Base-by-base conservation (phyloP, 371 early-diverging fungal genomes). In the Rhizopus delemar region DNA sequence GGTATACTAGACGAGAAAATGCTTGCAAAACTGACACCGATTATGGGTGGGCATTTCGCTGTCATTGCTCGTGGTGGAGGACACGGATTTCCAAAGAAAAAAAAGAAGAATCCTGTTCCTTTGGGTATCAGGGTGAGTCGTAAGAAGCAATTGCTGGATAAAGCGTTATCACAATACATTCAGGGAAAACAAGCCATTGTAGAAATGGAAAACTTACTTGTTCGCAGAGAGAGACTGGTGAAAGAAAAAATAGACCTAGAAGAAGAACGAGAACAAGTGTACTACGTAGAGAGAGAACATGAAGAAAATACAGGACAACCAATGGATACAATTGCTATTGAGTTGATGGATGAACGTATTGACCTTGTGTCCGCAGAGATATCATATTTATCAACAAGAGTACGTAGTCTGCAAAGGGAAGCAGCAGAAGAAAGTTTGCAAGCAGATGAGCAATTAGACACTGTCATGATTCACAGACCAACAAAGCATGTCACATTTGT, bases 351-450 rank as follows among this genome's bases (percentile, higher is more conserved):
- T 54, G 92, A 91, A 49, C 85, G 90, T 5, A 74, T 94, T 34
- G 86, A 86, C 33, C 78, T 86, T 35, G 84, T 93, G 28, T 88
- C 90, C 48, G 83, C 91, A 6, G 93, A 93, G 65, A 82, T 93
- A 36, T 70, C 84, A 8, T 89, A 86, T 59, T 60, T 89, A n/a
- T 79, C 85, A 36, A 81, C 86, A 49, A 74, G 86, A 36, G 82
- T 90, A 46, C 77, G 80, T 7, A 80, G 83, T 12, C 60, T 86
- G 29, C 86, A 88, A 60, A 75, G 78, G 1, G 87, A 87, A 57
- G 80, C 86, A 8, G 86, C 84, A 1, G 53, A 56, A 34, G 63
- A 63, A 39, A 60, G 60, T 1, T 49, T 66, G 35, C 77, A 82
- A 53, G 78, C 78, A 15, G 80, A 74, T 11, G 75, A 79, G 35